Conservation (phyloP, 169 alveolate species). For the Plasmodium fragile region DNA sequence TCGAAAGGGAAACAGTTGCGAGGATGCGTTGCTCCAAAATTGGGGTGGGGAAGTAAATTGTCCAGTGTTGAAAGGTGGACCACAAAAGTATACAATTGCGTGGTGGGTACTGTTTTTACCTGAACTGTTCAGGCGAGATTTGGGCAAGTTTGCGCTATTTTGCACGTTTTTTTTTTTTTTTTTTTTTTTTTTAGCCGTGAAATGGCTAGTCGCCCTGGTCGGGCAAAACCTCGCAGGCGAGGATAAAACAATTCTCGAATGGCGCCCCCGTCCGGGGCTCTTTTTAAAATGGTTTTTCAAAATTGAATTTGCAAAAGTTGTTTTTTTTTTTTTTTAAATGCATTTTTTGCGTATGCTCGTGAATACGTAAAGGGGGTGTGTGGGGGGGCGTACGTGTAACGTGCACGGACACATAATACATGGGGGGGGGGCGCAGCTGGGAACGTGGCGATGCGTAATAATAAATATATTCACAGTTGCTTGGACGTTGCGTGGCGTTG, state of each 20-base stretch:
- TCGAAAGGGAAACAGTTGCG: background rate
- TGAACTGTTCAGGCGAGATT: slow-evolving; percentile 8
- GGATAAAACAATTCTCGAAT: background rate
- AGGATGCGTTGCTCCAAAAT: background rate
- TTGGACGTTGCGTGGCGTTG: background rate
- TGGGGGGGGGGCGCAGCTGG: background rate
- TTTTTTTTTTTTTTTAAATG: background rate
- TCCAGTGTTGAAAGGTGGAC: background rate
- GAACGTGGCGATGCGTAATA: background rate
- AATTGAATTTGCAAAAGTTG: slow-evolving; percentile 14
- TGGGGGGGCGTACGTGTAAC: background rate
- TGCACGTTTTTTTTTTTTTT: background rate
- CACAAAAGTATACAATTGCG: background rate
- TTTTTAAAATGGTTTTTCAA: background rate
- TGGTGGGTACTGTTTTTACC: background rate
- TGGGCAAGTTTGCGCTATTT: background rate
- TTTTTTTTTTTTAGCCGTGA: background rate
- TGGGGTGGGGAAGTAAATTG: background rate
- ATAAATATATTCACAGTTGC: background rate
- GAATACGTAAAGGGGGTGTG: background rate
- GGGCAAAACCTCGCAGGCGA: background rate
- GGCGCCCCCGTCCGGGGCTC: background rate
- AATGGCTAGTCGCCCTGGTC: slow-evolving; percentile 5
- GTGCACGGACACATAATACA: background rate
- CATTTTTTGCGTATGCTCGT: background rate